Conservation (phyloP, 192 early-diverging fungal genomes). For the Podila minutissima region DNA sequence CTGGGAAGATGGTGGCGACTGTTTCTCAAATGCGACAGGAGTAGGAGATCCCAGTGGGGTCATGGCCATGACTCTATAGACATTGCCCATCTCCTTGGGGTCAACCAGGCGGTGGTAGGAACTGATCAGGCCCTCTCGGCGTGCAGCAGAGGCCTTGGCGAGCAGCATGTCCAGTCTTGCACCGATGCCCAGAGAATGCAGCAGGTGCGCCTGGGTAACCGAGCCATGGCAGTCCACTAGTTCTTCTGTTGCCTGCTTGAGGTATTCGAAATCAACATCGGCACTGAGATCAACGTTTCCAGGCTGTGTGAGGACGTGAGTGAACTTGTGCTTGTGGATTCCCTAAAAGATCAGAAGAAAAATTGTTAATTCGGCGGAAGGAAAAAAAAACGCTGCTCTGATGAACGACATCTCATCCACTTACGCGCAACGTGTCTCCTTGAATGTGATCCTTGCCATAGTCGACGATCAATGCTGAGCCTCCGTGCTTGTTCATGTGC, state of each 20-base stretch:
- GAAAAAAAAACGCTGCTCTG: too few species aligned
- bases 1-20: not conserved
- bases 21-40: constrained; percentile 42
- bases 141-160: constrained; percentile 55
- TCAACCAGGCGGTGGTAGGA: constrained; percentile 82
- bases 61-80: constrained; percentile 85
- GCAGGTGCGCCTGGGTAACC: constrained; percentile 79
- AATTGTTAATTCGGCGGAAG: not conserved
- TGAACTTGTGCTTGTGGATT: constrained; percentile 85
- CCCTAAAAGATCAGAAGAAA: constrained; percentile 59
- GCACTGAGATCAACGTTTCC: constrained; percentile 90
- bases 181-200: constrained; percentile 87
- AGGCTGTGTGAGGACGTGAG: constrained; percentile 78
- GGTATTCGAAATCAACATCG: constrained; percentile 89
- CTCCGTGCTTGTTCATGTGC: constrained; percentile 71
- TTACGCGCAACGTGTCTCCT: constrained; percentile 81
- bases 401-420: not conserved
- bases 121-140: constrained; percentile 71
- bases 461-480: constrained; percentile 85
- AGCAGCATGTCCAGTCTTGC: constrained; percentile 76
- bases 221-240: constrained; percentile 74
- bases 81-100: constrained; percentile 82
- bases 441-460: constrained; percentile 86
- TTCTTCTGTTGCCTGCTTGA: constrained; percentile 66
- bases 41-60: constrained; percentile 45